These are phyloP conservation scores for Rhizopogon parksii DNA, from an alignment of 1,284 basidiomycete species.

Conservation along the genomic window DNA sequence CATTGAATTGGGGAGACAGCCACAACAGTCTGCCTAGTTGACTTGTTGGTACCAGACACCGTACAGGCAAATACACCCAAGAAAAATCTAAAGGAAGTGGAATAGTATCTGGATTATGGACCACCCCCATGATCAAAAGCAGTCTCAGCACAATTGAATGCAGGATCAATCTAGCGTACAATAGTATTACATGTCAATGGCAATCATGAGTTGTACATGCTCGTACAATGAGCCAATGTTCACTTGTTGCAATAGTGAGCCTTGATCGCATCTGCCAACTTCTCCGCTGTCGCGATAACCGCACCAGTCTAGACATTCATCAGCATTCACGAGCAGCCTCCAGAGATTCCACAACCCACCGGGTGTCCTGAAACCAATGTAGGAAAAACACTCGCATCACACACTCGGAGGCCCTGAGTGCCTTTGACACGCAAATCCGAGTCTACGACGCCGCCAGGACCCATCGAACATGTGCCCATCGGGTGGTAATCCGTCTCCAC, in stretches of 20 bases:
- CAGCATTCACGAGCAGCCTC: neutral
- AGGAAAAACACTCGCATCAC: conserved; percentile 56
- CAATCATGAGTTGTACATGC: too few relatives aligned
- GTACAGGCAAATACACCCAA: too few relatives aligned
- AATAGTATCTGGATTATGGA: too few relatives aligned
- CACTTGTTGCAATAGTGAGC: conserved; percentile 13
- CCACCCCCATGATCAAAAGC: too few relatives aligned
- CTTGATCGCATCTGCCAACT: conserved; percentile 56
- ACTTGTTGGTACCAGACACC: too few relatives aligned
- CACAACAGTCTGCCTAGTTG: too few relatives aligned
- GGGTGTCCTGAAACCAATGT: conserved; percentile 56
- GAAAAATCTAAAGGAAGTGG: too few relatives aligned
- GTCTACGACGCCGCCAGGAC: conserved; percentile 41
- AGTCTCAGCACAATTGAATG: too few relatives aligned
- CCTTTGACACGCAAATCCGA: conserved; percentile 44
- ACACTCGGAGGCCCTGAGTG: conserved; percentile 41
- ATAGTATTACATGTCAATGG: too few relatives aligned
- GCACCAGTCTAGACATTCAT: conserved; percentile 42
- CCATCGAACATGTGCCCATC: conserved; percentile 54
- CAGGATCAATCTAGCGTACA: too few relatives aligned
- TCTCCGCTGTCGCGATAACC: conserved; percentile 55
- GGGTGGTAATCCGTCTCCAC: conserved; percentile 58
- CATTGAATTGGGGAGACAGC: too few relatives aligned
- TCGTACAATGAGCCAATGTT: too few relatives aligned
- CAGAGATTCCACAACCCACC: conserved; percentile 30